Percentiles rank a stretch among this genome's conserved stretches.
These are phyloP conservation scores for Rhodotorula sp. DNA, from an alignment of 1,284 basidiomycete species.

Conservation along the genomic window DNA sequence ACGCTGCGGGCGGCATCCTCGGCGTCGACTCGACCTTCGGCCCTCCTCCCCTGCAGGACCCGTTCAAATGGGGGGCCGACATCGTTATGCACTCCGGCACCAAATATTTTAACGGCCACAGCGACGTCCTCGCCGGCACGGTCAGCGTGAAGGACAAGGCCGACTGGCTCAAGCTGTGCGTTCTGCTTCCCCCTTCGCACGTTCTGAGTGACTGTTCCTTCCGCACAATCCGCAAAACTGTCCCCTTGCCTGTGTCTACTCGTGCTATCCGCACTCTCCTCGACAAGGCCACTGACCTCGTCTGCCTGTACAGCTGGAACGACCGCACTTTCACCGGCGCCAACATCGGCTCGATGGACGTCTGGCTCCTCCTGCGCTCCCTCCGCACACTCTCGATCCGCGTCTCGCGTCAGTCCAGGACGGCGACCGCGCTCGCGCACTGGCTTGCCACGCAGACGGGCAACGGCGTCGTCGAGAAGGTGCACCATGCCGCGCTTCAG, in stretches of 20 bases:
- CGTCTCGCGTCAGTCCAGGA: slow-evolving; percentile 71
- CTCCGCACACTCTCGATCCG: slow-evolving; percentile 80
- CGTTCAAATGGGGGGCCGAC: slow-evolving; percentile 81
- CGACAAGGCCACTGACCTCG: background rate
- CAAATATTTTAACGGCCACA: slow-evolving; percentile 89
- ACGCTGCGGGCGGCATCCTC: slow-evolving; percentile 66
- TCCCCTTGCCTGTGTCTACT: background rate
- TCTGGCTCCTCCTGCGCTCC: slow-evolving; percentile 83
- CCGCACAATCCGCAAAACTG: too few relatives aligned
- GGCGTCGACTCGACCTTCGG: slow-evolving; percentile 83
- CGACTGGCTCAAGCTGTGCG: slow-evolving; percentile 64
- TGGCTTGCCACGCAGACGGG: slow-evolving; percentile 62
- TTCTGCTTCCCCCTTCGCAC: too few relatives aligned
- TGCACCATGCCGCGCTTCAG: slow-evolving; percentile 81
- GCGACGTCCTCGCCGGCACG: slow-evolving; percentile 78
- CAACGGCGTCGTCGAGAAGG: slow-evolving; percentile 65
- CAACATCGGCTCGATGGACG: slow-evolving; percentile 61
- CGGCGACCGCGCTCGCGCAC: slow-evolving; percentile 68
- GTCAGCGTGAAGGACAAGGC: slow-evolving; percentile 68
- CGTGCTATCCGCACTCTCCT: too few relatives aligned
- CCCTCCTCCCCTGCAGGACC: slow-evolving; percentile 83
- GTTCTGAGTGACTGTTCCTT: background rate
- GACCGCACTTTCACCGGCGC: slow-evolving; percentile 60
- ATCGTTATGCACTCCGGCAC: slow-evolving; percentile 43
- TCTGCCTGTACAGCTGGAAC: slow-evolving; percentile 50